Percentiles rank a stretch among this genome's conserved stretches.
Evolutionary conservation across 2,329 filamentous ascomycete species (phyloP).

Genomic region (Verticillium albo-atrum): DNA sequence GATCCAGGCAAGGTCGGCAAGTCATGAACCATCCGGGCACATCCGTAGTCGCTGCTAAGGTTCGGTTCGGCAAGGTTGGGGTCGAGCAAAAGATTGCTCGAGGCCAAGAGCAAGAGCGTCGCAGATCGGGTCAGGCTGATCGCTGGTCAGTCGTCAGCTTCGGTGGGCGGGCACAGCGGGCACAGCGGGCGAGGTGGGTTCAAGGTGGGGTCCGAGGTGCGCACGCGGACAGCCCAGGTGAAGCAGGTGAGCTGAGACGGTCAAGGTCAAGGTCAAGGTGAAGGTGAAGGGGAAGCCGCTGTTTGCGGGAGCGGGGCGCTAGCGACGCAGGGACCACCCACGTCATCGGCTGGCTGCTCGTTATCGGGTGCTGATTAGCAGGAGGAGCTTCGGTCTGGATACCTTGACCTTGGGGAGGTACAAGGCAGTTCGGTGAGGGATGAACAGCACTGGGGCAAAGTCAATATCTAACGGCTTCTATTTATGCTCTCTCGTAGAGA

Average conservation of each 20-base stretch:
- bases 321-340: not conserved
- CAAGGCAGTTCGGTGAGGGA: too few species aligned
- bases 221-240: not conserved
- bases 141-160: not conserved
- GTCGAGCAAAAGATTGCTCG: not conserved
- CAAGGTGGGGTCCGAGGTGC: not conserved
- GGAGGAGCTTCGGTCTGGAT: too few species aligned
- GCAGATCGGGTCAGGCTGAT: not conserved
- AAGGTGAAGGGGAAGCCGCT: not conserved
- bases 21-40: not conserved
- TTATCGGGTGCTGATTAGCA: too few species aligned
- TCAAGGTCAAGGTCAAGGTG: too few species aligned
- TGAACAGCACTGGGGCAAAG: too few species aligned
- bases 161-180: not conserved
- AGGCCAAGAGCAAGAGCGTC: not conserved
- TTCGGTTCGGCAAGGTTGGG: not conserved
- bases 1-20: not conserved
- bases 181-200: not conserved
- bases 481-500: too few species aligned
- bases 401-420: too few species aligned
- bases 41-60: not conserved
- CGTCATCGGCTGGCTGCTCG: not conserved
- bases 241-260: not conserved
- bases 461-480: too few species aligned
- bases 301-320: not conserved